Percentiles rank a stretch among this genome's conserved stretches.
These are phyloP conservation scores for Starmerella ratchasimensis DNA, from an alignment of 805 yeast genomes.

Conservation along the genomic window DNA sequence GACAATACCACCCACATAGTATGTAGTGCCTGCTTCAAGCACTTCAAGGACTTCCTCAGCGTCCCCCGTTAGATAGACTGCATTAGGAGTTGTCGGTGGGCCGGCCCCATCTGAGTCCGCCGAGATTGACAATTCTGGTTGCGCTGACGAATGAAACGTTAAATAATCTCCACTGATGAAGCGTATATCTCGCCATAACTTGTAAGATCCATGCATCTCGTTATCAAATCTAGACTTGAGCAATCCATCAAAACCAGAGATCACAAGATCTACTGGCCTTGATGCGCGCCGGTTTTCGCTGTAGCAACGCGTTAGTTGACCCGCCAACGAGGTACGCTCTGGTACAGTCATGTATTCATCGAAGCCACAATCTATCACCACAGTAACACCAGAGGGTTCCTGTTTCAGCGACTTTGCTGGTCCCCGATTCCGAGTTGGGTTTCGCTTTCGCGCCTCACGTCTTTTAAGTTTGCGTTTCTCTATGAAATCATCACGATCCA, in stretches of 20 bases:
- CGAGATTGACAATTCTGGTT: no score
- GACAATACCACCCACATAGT: constrained; percentile 89
- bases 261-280: constrained; percentile 42
- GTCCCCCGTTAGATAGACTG: constrained; percentile 73
- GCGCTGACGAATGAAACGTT: background rate
- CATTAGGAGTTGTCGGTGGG: background rate
- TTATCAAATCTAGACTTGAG: constrained; percentile 57
- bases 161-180: constrained; percentile 31
- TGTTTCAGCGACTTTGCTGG: constrained; percentile 12
- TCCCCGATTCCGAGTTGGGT: constrained; percentile 14
- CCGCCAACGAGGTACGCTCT: constrained; percentile 52
- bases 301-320: constrained; percentile 72
- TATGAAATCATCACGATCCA: constrained; percentile 46
- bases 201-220: constrained; percentile 41
- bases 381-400: constrained; percentile 32
- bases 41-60: constrained; percentile 54
- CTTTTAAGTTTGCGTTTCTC: constrained; percentile 43
- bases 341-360: constrained; percentile 79
- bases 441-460: constrained; percentile 14
- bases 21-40: constrained; percentile 56
- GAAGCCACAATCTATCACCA: constrained; percentile 80
- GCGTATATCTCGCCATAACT: constrained; percentile 52
- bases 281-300: constrained; percentile 56
- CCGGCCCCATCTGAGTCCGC: background rate
- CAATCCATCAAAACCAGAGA: constrained; percentile 53